Evolutionary conservation across 2,329 filamentous ascomycete genomes (phyloP).

Genomic region (Ophidiomyces ophidiicola): DNA sequence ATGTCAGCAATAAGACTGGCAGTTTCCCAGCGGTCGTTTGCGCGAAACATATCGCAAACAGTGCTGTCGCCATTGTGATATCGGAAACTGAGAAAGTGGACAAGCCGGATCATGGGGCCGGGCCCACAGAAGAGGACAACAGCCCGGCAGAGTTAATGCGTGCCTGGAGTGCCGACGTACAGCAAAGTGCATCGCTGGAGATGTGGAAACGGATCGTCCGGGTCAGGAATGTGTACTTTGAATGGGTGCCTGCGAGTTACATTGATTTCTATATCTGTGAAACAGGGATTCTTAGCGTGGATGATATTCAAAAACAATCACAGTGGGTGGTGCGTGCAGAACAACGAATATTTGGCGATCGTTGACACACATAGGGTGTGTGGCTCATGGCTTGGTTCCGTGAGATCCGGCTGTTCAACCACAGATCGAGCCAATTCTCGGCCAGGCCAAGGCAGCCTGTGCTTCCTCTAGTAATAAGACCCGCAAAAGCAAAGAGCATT

Average conservation of each 20-base stretch:
- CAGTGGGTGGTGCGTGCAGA: slow-evolving; percentile 10
- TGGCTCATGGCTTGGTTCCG: background rate
- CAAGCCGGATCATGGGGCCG: slow-evolving; percentile 32
- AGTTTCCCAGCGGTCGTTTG: slow-evolving; percentile 48
- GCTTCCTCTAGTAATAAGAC: background rate
- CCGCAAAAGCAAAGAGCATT: background rate
- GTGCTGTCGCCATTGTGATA: slow-evolving; percentile 42
- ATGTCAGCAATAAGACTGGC: slow-evolving; percentile 56
- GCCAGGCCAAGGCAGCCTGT: background rate
- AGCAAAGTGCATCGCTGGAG: background rate
- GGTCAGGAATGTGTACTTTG: slow-evolving; percentile 40
- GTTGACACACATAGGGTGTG: too few relatives aligned
- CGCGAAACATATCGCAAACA: slow-evolving; percentile 40
- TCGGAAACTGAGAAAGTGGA: slow-evolving; percentile 52
- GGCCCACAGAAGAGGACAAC: slow-evolving; percentile 41
- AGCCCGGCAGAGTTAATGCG: slow-evolving; percentile 39
- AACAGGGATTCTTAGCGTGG: slow-evolving; percentile 26
- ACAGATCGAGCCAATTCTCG: background rate
- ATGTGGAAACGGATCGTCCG: slow-evolving; percentile 17
- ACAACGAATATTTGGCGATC: slow-evolving; percentile 13
- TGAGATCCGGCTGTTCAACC: background rate
- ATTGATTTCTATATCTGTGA: slow-evolving; percentile 43
- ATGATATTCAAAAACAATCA: slow-evolving; percentile 16
- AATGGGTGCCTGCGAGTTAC: slow-evolving; percentile 40
- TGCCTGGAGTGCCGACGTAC: slow-evolving; percentile 7